Base-by-base conservation (phyloP, 148 eudicot species). In the Dianthus caryophyllus region DNA sequence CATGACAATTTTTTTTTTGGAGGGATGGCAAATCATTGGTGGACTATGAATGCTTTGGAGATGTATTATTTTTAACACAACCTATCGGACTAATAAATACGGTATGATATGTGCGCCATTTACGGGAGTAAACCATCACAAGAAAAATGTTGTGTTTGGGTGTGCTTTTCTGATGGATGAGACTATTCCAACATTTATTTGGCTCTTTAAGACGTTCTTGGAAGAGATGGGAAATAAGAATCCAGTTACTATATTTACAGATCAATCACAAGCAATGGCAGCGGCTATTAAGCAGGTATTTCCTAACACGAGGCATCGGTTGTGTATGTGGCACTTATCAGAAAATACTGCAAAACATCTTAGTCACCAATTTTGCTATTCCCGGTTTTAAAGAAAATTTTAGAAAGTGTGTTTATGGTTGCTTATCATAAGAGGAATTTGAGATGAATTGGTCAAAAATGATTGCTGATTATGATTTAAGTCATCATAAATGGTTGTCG, bases 261-360 rank as follows among this genome's bases (percentile, higher is more conserved):
- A 55, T 55, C 60, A 55, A 9, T 4, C 29, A 16, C 52, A 48
- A 1, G 52, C 52, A 2, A 48, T 48, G 52, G 52, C 52, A 48
- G n/a, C 16, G 16, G 60, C 60, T 27, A 55, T 55, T 21, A 8
- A 55, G 25, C 9, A 55, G 31, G 60, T 55, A 56, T 56, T 56
- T 29, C 31, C 61, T 15, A 56, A 56, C 61, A 16, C 17, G n/a
- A n/a, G n/a, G n/a, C n/a, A n/a, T n/a, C n/a, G n/a, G n/a, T 27
- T 56, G 12, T 56, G 61, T 56, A 56, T 33, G 64, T 60, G 64
- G 64, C 46, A 60, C 38, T 12, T 38, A 60, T 60, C 46, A 7
- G 2, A 60, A 38, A 60, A 60, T 38, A 47, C 46, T 1, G 64
- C 25, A 1, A 33, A 31, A 30, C 62, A 58, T 58, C 62, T 58